Evolutionary conservation across 192 early-diverging fungal genomes (phyloP).

Genomic region (Phlyctochytrium bullatum): DNA sequence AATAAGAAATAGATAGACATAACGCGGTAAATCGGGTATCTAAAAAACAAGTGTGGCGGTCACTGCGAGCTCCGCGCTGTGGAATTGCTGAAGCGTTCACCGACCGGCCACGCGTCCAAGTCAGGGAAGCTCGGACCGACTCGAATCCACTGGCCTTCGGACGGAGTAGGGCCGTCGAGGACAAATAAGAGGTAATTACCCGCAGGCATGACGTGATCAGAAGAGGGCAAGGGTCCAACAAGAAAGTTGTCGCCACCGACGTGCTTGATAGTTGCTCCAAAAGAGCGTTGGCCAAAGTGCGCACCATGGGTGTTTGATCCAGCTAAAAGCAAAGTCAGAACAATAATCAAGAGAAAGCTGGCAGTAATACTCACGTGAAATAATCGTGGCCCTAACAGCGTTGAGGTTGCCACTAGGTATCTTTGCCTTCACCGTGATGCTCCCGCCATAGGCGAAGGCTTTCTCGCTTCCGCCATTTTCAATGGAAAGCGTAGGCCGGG

Average conservation of each 20-base stretch:
- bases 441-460: not conserved
- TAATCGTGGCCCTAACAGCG: not conserved
- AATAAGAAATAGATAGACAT: no score
- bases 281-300: slow-evolving; percentile 19
- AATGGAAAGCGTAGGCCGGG: not conserved
- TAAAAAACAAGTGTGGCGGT: no score
- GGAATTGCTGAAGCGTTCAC: no score
- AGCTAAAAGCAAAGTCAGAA: slow-evolving; percentile 8
- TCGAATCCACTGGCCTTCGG: slow-evolving; percentile 22
- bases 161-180: slow-evolving; percentile 21
- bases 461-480: not conserved
- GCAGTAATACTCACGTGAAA: slow-evolving; percentile 2
- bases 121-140: not conserved
- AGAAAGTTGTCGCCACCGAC: not conserved
- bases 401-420: not conserved
- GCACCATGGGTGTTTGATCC: slow-evolving; percentile 24
- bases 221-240: not conserved
- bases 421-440: not conserved
- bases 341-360: not conserved
- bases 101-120: not conserved
- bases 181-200: slow-evolving; percentile 25
- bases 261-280: not conserved
- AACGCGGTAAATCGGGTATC: no score
- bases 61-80: no score
- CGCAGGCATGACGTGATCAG: slow-evolving; percentile 10